Percentiles rank a stretch among this genome's conserved stretches.
Evolutionary conservation across 306 rosid genomes (phyloP).

Genomic region (Myrica gale): DNA sequence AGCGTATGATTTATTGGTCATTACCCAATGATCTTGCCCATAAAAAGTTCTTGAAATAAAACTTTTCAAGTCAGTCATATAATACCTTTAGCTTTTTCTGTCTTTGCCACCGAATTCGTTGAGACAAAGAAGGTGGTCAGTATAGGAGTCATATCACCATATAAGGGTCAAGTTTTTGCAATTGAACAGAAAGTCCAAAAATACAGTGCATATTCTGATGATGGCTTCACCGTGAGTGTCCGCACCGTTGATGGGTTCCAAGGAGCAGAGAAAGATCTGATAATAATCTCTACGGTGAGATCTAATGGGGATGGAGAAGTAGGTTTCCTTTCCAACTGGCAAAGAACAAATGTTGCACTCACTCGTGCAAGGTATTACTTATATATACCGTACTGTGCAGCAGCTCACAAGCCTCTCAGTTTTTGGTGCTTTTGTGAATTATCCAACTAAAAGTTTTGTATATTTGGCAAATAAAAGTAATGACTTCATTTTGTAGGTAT

Average conservation of each 20-base stretch:
- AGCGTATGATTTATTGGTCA: slow-evolving; percentile 31
- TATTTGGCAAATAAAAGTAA: neutral
- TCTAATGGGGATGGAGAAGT: slow-evolving; percentile 39
- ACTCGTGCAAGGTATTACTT: slow-evolving; percentile 57
- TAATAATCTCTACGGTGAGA: slow-evolving; percentile 44
- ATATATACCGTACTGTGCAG: neutral
- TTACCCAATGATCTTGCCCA: neutral
- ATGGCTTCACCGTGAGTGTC: slow-evolving; percentile 42
- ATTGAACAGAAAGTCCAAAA: slow-evolving; percentile 40
- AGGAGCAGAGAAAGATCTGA: slow-evolving; percentile 68
- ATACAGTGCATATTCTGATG: slow-evolving; percentile 11
- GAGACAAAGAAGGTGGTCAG: slow-evolving; percentile 41
- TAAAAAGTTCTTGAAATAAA: neutral
- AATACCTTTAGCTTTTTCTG: neutral
- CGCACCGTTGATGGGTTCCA: slow-evolving; percentile 70
- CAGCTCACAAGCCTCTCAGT: neutral
- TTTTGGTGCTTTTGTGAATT: neutral
- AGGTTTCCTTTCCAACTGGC: slow-evolving; percentile 49
- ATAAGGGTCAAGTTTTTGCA: slow-evolving; percentile 54
- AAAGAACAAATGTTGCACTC: slow-evolving; percentile 57
- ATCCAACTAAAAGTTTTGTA: too few relatives aligned
- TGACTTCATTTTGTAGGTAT: slow-evolving; percentile 23
- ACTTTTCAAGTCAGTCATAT: neutral
- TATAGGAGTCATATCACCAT: slow-evolving; percentile 67
- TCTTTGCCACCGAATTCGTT: slow-evolving; percentile 27